phyloP scores from a whole-genome alignment of 2,329 filamentous ascomycete genomes.

The Fusarium lyarnte region DNA sequence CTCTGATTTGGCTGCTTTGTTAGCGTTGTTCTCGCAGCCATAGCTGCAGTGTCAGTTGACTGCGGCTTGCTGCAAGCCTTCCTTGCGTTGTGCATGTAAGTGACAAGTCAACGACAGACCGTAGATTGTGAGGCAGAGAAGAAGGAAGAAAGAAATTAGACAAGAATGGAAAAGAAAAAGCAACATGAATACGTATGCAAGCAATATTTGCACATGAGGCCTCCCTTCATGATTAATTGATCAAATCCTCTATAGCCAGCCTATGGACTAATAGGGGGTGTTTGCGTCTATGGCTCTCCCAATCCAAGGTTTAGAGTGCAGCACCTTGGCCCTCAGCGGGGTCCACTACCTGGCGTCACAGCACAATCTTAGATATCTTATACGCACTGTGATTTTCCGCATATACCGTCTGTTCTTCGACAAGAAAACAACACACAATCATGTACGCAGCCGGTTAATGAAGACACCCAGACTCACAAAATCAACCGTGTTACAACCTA shows the following conservation, averaged over 20 bases:
- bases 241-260: not conserved
- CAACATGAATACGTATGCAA: not conserved
- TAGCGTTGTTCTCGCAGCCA: conserved; percentile 39
- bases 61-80: conserved; percentile 19
- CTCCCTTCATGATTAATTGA: not conserved
- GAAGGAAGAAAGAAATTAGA: not conserved
- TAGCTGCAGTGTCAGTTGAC: conserved; percentile 15
- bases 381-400: too few species aligned
- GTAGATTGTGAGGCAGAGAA: conserved; percentile 9
- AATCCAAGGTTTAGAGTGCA: too few species aligned
- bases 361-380: too few species aligned
- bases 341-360: too few species aligned
- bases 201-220: conserved; percentile 9
- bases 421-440: too few species aligned
- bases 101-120: conserved; percentile 22
- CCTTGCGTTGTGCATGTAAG: conserved; percentile 15
- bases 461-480: not conserved
- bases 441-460: too few species aligned
- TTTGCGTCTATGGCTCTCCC: too few species aligned
- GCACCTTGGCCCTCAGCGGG: too few species aligned
- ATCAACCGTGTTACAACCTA: not conserved
- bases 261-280: too few species aligned
- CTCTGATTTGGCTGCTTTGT: not conserved
- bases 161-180: not conserved
- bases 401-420: too few species aligned